Conservation (phyloP, 2,329 filamentous ascomycete genomes). For the Aphanoascus verrucosus region DNA sequence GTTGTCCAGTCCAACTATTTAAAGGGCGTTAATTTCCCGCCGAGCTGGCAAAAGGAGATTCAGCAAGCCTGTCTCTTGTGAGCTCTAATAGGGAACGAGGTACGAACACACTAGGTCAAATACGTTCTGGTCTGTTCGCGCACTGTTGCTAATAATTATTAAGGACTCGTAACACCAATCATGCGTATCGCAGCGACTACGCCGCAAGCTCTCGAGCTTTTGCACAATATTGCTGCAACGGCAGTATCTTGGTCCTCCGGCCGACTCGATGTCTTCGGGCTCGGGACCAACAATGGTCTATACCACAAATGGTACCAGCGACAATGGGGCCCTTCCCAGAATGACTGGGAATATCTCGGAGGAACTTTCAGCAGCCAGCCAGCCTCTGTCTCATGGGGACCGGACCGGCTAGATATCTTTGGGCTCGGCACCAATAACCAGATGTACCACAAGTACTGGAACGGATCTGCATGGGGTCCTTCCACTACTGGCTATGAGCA, state of each 20-base stretch:
- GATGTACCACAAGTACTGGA: conserved; percentile 24
- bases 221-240: conserved; percentile 14
- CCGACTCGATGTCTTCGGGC: conserved; percentile 16
- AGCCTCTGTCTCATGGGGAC: conserved; percentile 21
- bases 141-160: conserved; percentile 1
- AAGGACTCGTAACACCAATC: conserved; percentile 11
- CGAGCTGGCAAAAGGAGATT: not conserved
- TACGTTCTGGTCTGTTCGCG: not conserved
- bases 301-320: conserved; percentile 17
- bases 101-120: not conserved
- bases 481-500: conserved; percentile 13
- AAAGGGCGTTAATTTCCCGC: not conserved
- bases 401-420: conserved; percentile 23
- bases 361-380: conserved; percentile 22
- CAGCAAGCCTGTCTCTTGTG: not conserved
- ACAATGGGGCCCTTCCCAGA: conserved; percentile 15
- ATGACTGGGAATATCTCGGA: conserved; percentile 25
- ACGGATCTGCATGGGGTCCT: conserved; percentile 15
- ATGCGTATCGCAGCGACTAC: conserved; percentile 22
- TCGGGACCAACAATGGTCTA: conserved; percentile 16
- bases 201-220: conserved; percentile 11
- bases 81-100: not conserved
- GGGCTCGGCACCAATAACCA: conserved; percentile 22
- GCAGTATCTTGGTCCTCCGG: conserved; percentile 16
- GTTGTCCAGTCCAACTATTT: not conserved